phyloP scores from a whole-genome alignment of 768 basidiomycete species.

The Wakefieldia striispora region DNA sequence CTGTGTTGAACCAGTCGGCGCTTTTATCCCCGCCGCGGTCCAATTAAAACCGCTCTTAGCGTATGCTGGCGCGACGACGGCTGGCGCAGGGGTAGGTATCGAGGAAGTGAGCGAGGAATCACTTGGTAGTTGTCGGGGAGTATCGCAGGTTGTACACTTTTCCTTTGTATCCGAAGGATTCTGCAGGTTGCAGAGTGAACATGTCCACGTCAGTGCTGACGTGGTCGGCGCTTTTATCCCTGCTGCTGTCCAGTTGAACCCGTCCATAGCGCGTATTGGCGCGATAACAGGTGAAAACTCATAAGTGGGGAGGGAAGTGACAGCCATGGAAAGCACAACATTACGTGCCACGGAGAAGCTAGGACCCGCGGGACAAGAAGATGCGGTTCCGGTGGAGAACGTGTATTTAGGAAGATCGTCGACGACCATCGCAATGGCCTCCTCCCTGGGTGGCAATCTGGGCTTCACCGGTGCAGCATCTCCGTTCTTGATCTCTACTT shows the following conservation, averaged over 20 bases:
- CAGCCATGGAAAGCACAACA: slow-evolving; percentile 39
- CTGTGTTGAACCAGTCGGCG: slow-evolving; percentile 31
- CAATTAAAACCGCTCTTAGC: slow-evolving; percentile 52
- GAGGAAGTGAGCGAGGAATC: slow-evolving; percentile 3
- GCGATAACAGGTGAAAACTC: slow-evolving; percentile 28
- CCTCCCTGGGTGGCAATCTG: slow-evolving; percentile 28
- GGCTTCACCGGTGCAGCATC: slow-evolving; percentile 18
- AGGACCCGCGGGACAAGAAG: slow-evolving; percentile 18
- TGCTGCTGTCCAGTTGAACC: slow-evolving; percentile 63
- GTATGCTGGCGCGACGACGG: slow-evolving; percentile 14
- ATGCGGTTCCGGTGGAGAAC: slow-evolving; percentile 19
- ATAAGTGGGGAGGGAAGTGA: slow-evolving; percentile 46
- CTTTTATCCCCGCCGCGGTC: slow-evolving; percentile 57
- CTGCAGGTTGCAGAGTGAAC: slow-evolving; percentile 47
- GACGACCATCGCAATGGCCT: slow-evolving; percentile 28
- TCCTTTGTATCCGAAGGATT: slow-evolving; percentile 38
- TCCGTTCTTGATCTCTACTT: slow-evolving; percentile 31
- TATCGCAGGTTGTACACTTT: slow-evolving; percentile 47
- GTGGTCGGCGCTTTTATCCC: slow-evolving; percentile 48
- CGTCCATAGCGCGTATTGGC: slow-evolving; percentile 28
- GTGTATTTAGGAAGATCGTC: slow-evolving; percentile 36
- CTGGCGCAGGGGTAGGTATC: not conserved
- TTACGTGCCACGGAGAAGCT: slow-evolving; percentile 27
- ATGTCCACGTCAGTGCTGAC: slow-evolving; percentile 48
- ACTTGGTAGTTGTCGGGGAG: slow-evolving; percentile 28